Percentiles rank a stretch among this genome's conserved stretches.
Evolutionary conservation across 257 asterid genomes (phyloP).

Genomic region (Cinchona pubescens): DNA sequence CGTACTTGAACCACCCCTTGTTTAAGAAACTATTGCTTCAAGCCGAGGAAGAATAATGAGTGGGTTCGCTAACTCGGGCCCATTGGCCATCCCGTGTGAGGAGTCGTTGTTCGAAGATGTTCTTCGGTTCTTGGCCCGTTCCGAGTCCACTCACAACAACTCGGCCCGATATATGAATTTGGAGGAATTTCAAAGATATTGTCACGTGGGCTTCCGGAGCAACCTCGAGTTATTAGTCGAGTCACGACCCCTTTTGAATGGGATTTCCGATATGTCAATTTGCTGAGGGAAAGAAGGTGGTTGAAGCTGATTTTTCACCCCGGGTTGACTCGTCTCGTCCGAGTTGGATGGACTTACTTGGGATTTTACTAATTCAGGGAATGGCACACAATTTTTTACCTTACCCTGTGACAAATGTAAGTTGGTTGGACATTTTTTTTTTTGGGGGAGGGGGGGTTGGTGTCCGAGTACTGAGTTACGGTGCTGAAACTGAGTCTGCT

Average conservation of each 20-base stretch:
- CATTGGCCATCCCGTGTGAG: conserved; percentile 54
- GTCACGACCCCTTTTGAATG: conserved; percentile 35
- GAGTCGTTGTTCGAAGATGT: conserved; percentile 45
- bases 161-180: conserved; percentile 19
- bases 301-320: conserved; percentile 8
- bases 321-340: background rate
- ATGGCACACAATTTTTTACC: background rate
- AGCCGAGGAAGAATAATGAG: conserved; percentile 61
- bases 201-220: conserved; percentile 26
- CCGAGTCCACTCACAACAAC: conserved; percentile 14
- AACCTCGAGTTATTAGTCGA: conserved; percentile 30
- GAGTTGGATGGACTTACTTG: too few relatives aligned
- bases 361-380: background rate
- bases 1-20: conserved; percentile 49
- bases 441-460: too few relatives aligned
- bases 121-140: conserved; percentile 36
- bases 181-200: conserved; percentile 35
- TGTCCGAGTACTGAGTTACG: background rate
- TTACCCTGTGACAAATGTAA: background rate
- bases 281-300: conserved; percentile 10
- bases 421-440: conserved; percentile 8
- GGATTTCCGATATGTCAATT: conserved; percentile 18
- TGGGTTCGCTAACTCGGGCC: conserved; percentile 51
- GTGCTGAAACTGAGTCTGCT: conserved; percentile 10
- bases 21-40: conserved; percentile 43